Evolutionary conservation across 805 yeast species (phyloP), one percentile per base, ranked within the genome.

Genomic region (Peterozyma toletana): DNA sequence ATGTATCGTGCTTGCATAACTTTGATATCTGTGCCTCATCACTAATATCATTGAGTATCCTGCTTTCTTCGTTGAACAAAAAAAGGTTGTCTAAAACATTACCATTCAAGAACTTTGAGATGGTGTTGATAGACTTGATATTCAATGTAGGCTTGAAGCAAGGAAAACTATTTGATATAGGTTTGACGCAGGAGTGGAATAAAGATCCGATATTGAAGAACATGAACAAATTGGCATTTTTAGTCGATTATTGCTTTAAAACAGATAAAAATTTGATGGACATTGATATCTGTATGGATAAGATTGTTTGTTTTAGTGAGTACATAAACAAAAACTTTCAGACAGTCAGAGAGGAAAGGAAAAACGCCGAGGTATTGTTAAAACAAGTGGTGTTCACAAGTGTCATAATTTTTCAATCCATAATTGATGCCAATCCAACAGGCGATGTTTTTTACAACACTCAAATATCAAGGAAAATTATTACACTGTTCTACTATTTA

Each of bases 171-270:
- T 16, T 31, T 5, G 29, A 18, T 7, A 17, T 9, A 30, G 13
- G 15, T 5, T 5, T 31, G 34, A 9, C 4, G 5, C 5, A 31
- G 9, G 18, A 35, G 9, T 40, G 44, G 41, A 41, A 47, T 2
- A 30, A 46, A 1, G 50, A 43, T 2, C 83, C 83, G 0, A 68
- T 69, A 1, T 47, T 73, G 29, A 73, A 69, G 44, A 77, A 77
- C 49, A 51, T 78, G 37, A 77, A 68, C 53, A 62, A 70, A 38
- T 48, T 80, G 16, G 68, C 83, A 0, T 65, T 68, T 38, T 50
- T 80, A 2, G 50, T 73, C 34, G 75, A 72, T 44, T 58, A 58
- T 11, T 63, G 61, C 42, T 53, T 66, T 29, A 43, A 48, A n/a
- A 46, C 53, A 37, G 57, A 53, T 5, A 53, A 50, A 15, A 37